phyloP scores from a whole-genome alignment of 148 eudicot genomes.

The Silene conica region DNA sequence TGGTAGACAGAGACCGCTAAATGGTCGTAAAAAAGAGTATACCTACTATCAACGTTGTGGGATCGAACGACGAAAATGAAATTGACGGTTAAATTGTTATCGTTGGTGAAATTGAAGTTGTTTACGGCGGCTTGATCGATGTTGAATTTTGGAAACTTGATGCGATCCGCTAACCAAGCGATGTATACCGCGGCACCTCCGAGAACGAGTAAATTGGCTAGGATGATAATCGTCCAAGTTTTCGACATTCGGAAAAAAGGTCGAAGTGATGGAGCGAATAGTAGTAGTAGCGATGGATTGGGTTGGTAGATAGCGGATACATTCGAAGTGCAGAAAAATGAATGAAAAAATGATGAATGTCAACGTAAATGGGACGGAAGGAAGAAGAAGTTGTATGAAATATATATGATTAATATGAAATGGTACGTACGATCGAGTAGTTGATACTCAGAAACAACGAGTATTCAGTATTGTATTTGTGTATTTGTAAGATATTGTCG shows the following conservation, averaged over 20 bases:
- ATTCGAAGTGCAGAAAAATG: background rate
- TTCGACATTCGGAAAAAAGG: conserved; percentile 8
- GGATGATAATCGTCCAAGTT: conserved; percentile 14
- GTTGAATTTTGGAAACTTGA: conserved; percentile 41
- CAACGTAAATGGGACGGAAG: background rate
- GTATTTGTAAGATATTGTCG: background rate
- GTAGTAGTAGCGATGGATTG: background rate
- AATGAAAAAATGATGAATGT: background rate
- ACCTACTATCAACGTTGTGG: conserved; percentile 45
- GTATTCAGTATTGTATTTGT: too few relatives aligned
- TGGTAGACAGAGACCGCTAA: conserved; percentile 43
- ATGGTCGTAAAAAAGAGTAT: conserved; percentile 42
- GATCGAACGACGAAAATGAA: conserved; percentile 43
- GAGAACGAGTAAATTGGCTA: conserved; percentile 14
- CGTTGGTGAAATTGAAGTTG: conserved; percentile 36
- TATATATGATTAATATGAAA: background rate
- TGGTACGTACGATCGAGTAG: background rate
- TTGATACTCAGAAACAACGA: background rate
- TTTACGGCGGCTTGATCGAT: conserved; percentile 40
- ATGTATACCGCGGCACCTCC: conserved; percentile 37
- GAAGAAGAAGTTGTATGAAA: too few relatives aligned
- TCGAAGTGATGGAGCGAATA: background rate
- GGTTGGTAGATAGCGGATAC: background rate
- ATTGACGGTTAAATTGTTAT: conserved; percentile 40
- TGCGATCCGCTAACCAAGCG: conserved; percentile 44